A percentile compares a stretch with the other conserved stretches of the same genome.
Conservation (phyloP, 306 rosid genomes). For the Castanea sativa region DNA sequence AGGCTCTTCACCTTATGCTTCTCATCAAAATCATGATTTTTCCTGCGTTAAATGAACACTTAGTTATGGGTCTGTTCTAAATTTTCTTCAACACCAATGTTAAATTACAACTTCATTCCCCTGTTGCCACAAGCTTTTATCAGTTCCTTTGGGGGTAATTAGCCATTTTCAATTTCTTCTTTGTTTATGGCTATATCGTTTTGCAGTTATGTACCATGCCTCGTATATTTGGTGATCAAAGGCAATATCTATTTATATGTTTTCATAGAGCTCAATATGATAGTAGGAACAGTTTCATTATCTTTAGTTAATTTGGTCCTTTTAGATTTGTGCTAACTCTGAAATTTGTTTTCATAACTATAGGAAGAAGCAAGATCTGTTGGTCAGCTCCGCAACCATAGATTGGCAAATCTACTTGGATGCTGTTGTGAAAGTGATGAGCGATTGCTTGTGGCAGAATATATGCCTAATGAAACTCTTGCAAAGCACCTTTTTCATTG, state of each 20-base stretch:
- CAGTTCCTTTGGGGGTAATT: not conserved
- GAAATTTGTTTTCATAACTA: slow-evolving; percentile 14
- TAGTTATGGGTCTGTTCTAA: not conserved
- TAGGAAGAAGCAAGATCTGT: slow-evolving; percentile 81
- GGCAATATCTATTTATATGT: not conserved
- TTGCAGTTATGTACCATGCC: not conserved
- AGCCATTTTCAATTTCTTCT: not conserved
- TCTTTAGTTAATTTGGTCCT: not conserved
- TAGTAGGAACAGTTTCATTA: not conserved
- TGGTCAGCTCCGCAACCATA: slow-evolving; percentile 78
- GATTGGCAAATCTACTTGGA: slow-evolving; percentile 72
- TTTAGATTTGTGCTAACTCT: not conserved
- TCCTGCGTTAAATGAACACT: slow-evolving; percentile 12
- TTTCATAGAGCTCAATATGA: not conserved
- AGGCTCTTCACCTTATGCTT: not conserved
- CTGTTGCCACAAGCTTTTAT: not conserved
- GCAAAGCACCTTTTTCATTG: slow-evolving; percentile 81
- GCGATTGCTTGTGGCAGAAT: slow-evolving; percentile 82
- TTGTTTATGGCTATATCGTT: not conserved
- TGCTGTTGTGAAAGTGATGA: slow-evolving; percentile 75
- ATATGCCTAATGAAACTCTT: slow-evolving; percentile 80
- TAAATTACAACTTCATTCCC: not conserved
- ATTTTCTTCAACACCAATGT: not conserved
- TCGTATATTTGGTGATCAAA: not conserved
- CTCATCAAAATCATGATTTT: not conserved